Evolutionary conservation across 768 basidiomycete genomes (phyloP), one percentile per base, ranked within the genome.

Genomic region (Krasilnikovozyma curviuscula): DNA sequence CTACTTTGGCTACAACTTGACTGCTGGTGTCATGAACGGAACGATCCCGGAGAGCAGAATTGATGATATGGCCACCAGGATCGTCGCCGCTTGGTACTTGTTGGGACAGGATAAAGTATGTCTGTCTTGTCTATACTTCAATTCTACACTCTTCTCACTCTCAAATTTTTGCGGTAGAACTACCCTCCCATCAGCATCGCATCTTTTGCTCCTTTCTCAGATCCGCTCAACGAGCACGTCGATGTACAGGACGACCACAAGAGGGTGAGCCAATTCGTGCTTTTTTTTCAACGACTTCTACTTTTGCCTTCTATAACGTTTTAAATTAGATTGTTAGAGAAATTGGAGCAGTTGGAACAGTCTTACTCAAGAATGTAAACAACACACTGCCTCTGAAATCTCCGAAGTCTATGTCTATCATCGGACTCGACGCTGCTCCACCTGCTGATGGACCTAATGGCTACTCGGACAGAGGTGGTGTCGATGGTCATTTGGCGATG

Each of bases 401-500:
- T 10, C 25, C 30, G 3, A 66, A 65, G 56, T 63, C 68, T 5
- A 70, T 79, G 32, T 74, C 66, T 0, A 62, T 80, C 18, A 68
- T 77, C 70, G 66, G 78, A 68, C 38, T 67, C 59, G 66, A 68
- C 68, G 65, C 75, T 65, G 80, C 74, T 6, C 79, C 81, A 1
- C 73, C 74, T 19, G 64, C 56, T 34, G 64, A 69, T 25, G 83
- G 83, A 0, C 79, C 83, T 0, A 85, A 84, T 57, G 71, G 75
- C 44, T 83, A 75, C 44, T 18, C 64, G 7, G 79, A 83, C 52
- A 69, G 75, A 23, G 70, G 70, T 19, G 50, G 50, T 10, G 35
- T 56, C 27, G 73, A 72, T 35, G 84, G 84, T 9, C 70, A 80
- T 16, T 70, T 93, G 19, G 84, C 83, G 7, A 79, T 86, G 78